Evolutionary conservation across 192 early-diverging fungal species (phyloP), one percentile per base, ranked within the genome.

Genomic region (Coemansia sp.): DNA sequence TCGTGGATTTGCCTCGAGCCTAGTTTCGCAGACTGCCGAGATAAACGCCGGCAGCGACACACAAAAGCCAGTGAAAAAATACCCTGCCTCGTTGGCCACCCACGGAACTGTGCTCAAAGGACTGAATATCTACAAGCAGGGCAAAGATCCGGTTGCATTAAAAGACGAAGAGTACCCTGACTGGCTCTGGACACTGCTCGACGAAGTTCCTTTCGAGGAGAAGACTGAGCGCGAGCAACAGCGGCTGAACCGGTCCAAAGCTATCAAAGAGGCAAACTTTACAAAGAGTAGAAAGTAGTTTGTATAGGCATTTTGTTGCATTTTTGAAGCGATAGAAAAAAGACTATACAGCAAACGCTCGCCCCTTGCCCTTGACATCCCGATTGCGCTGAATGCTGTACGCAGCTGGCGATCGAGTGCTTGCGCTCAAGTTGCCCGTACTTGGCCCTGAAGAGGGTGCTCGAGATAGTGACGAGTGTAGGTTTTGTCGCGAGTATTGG

Each of bases 171-270:
- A 89, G 64, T 98, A 98, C 61, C 96, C 94, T 5, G 86, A 84
- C 0, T 96, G 96, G 96, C 86, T 98, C n/a, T 98, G 94, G 93
- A 85, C 87, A 8, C 73, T 95, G 41, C 74, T 90, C 29, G 88
- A 94, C 55, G 38, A 65, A 56, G 62, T 61, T 5, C 69, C 78
- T 0, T 61, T 64, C 11, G 78, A 65, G 25, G 8, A 52, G n/a
- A 38, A 37, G 27, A 37, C 60, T 3, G 83, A 85, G 66, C 82
- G 83, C 52, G 83, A 86, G 65, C 77, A 72, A 47, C 89, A 88
- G 72, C 81, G 87, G 59, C 72, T 84, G 51, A 73, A 82, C 41
- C 85, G 84, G 64, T 81, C 86, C 54, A 80, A 86, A 29, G 70
- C 64, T 45, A 89, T 90, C 73, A 88, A 88, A 73, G 84, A 76